Evolutionary conservation across 2,329 filamentous ascomycete genomes (phyloP), one percentile per base, ranked within the genome.

Genomic region (Apiospora kogelbergensis): DNA sequence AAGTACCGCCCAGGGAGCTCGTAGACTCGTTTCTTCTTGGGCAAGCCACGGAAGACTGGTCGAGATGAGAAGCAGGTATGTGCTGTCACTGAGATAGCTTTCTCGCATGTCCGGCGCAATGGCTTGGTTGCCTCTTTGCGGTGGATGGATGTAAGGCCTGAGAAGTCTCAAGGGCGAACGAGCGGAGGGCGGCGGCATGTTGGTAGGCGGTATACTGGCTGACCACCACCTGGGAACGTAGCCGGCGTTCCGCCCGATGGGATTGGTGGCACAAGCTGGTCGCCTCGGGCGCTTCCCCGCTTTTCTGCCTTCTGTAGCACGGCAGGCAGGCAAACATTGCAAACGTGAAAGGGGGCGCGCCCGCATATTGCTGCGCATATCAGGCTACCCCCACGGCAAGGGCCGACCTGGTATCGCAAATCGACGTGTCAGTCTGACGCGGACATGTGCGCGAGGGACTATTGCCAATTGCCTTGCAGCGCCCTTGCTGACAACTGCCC

Each of bases 261-360:
- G 53, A 37, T 60, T 60, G 53, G 53, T 60, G 30, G 53, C 53
- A 20, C 30, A 9, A 15, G 30, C 37, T 60, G 53, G 37, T 60
- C 30, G 53, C 53, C 53, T 60, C 53, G 53, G 53, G 53, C 53
- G 53, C 53, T 60, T 60, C 53, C 53, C 53, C 53, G 53, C 30
- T 37, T 53, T 57, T 60, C 53, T 60, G 30, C 53, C 30, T 37
- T 37, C 53, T 60, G 53, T 60, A 60, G 53, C 30, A 60, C 53
- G 53, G 53, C 53, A 60, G 53, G 7, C 37, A 60, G 53, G 53
- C 53, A 60, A 60, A 37, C 17, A 33, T 7, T 33, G 33, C 53
- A 37, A 60, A 37, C 53, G n/a, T 37, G 22, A 24, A 53, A 13
- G n/a, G 22, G 45, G 45, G 9, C 45, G 9, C 46, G 45, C 46